Evolutionary conservation across 768 basidiomycete genomes (phyloP).

Genomic region (Cyathus striatus): DNA sequence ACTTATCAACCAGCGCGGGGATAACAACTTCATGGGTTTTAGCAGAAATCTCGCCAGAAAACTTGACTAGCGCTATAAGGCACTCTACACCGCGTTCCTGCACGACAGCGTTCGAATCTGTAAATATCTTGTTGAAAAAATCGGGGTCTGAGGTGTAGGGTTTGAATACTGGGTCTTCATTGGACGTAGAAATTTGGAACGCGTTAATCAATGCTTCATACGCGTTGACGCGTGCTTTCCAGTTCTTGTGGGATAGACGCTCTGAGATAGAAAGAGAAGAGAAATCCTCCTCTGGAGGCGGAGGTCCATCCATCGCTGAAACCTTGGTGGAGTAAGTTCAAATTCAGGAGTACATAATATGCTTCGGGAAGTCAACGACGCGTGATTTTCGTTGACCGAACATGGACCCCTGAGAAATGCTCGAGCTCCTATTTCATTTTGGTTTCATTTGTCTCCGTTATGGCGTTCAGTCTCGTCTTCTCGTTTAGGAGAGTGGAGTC

Average conservation of each 20-base stretch:
- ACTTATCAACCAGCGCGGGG: constrained; percentile 94
- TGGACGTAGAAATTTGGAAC: constrained; percentile 86
- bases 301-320: constrained; percentile 77
- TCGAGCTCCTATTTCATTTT: too few species aligned
- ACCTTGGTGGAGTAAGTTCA: too few species aligned
- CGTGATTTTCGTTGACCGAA: too few species aligned
- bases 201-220: constrained; percentile 85
- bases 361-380: too few species aligned
- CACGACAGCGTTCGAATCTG: constrained; percentile 92
- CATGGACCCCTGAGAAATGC: too few species aligned
- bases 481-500: too few species aligned
- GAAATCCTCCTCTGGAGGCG: constrained; percentile 94
- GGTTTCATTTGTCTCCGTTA: too few species aligned
- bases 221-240: constrained; percentile 95
- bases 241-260: constrained; percentile 90
- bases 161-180: constrained; percentile 90
- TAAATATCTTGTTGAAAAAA: constrained; percentile 79
- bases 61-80: constrained; percentile 79
- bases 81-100: constrained; percentile 98
- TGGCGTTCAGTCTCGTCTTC: too few species aligned
- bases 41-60: constrained; percentile 84
- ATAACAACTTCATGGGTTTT: constrained; percentile 77
- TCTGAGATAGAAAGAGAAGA: constrained; percentile 72
- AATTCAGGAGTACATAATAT: too few species aligned
- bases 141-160: constrained; percentile 78